Conservation (phyloP, 257 asterid genomes). For the Rubia yunnanensis region DNA sequence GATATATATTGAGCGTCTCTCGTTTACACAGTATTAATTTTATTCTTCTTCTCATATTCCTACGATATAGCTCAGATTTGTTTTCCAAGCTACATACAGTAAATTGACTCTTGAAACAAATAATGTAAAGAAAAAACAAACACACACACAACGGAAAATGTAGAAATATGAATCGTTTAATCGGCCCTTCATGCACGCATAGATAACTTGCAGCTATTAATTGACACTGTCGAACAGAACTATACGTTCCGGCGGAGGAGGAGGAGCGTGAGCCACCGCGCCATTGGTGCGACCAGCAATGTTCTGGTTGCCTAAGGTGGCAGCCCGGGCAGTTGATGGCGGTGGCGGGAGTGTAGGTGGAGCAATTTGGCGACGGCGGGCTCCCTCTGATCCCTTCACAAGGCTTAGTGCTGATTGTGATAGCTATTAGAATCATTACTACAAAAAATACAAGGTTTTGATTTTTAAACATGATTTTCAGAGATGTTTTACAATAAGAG, state of each 20-base stretch:
- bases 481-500: too few relatives aligned
- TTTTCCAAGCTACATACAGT: too few relatives aligned
- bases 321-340: conserved; percentile 21
- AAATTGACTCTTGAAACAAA: too few relatives aligned
- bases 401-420: conserved; percentile 6
- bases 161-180: too few relatives aligned
- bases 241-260: conserved; percentile 17
- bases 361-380: conserved; percentile 25
- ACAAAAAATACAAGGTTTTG: not conserved
- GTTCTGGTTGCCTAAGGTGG: conserved; percentile 28
- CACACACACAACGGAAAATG: too few relatives aligned
- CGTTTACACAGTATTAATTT: too few relatives aligned
- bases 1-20: too few relatives aligned
- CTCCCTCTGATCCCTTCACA: conserved; percentile 1
- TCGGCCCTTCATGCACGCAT: too few relatives aligned
- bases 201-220: conserved; percentile 14
- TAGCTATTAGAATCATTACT: not conserved
- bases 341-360: conserved; percentile 23
- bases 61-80: too few relatives aligned
- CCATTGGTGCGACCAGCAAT: conserved; percentile 29
- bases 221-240: conserved; percentile 26
- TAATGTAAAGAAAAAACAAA: too few relatives aligned
- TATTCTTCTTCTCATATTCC: too few relatives aligned
- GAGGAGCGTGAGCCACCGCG: conserved; percentile 12
- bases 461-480: not conserved